Evolutionary conservation across 768 basidiomycete genomes (phyloP), one percentile per base, ranked within the genome.

Genomic region (Phaeolepiota aurea): DNA sequence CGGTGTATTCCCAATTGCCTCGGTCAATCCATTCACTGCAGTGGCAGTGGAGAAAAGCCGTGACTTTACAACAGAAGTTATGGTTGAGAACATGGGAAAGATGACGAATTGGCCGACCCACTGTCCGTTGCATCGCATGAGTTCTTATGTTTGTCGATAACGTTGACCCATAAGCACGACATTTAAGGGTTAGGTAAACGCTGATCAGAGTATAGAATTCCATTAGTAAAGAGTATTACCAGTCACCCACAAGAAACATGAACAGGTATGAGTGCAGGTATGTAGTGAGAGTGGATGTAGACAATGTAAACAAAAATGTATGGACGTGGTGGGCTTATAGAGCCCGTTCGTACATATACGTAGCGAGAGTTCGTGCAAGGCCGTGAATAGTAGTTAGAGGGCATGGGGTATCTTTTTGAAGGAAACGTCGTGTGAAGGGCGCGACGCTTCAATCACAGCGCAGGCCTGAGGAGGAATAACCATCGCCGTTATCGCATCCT

Each of bases 1-100:
- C 42, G 94, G 94, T 0, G 94, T 98, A 62, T 91, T 91, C 47
- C 93, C 94, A 32, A 98, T 75, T 19, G 92, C 82, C 3, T 83
- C 89, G 7, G 75, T 77, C 63, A 98, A 92, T 34, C 93, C 89
- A 40, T 84, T 64, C 18, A 82, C 83, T 13, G 69, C 49, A 16
- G 63, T 49, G 31, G 56, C 61, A 15, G 72, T 66, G 15, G 65
- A 58, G 30, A 72, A 66, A 11, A 54, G 44, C 41, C 60, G 65
- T 46, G 47, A 54, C 42, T 46, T 40, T 37, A 51, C 50, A 42
- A 49, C 57, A 35, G 51, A 46, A 40, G 54, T 60, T 28, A 62
- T 51, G 22, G 51, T 56, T 42, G 53, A 61, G 25, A 61, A 58
- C 64, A 64, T n/a, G n/a, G n/a, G n/a, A n/a, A n/a, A n/a, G n/a